Percentiles rank a stretch among this genome's conserved stretches.
Conservation (phyloP, 441 rosid species). For the Gossypium davidsonii region DNA sequence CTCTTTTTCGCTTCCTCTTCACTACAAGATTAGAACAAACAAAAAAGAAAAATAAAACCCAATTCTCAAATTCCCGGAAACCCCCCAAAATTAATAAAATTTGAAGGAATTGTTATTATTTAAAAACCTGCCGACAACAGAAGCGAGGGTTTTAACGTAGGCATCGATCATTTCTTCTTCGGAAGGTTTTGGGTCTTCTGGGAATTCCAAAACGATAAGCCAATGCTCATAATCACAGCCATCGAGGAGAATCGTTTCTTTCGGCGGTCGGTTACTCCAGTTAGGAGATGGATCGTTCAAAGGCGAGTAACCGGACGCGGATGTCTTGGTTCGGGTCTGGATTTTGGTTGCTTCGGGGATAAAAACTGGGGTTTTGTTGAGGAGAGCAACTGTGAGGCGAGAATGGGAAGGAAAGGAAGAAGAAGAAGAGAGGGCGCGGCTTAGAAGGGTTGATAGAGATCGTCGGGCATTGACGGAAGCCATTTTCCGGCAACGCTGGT, state of each 20-base stretch:
- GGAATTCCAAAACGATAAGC: slow-evolving; percentile 92
- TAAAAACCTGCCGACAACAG: slow-evolving; percentile 62
- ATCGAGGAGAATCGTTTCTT: slow-evolving; percentile 80
- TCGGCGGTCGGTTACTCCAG: slow-evolving; percentile 91
- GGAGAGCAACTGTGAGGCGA: slow-evolving; percentile 37
- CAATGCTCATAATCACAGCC: slow-evolving; percentile 96
- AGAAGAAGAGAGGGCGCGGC: slow-evolving; percentile 25
- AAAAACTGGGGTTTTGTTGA: slow-evolving; percentile 26
- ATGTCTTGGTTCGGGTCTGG: slow-evolving; percentile 49
- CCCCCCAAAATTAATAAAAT: background rate
- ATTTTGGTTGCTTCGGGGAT: slow-evolving; percentile 27
- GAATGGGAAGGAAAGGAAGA: slow-evolving; percentile 35
- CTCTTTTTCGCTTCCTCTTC: no score
- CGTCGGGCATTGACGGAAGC: slow-evolving; percentile 54
- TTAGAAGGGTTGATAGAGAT: slow-evolving; percentile 32
- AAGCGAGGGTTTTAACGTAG: slow-evolving; percentile 72
- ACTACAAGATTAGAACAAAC: no score
- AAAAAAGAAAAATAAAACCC: no score
- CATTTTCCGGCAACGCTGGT: slow-evolving; percentile 29
- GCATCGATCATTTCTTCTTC: slow-evolving; percentile 77
- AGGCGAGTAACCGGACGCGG: slow-evolving; percentile 77
- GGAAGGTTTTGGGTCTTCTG: slow-evolving; percentile 57
- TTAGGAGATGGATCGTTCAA: slow-evolving; percentile 86
- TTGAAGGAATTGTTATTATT: background rate
- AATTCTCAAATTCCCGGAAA: background rate